Conservation (phyloP, 208 protist genomes). For the Vickermania spadyakhi region DNA sequence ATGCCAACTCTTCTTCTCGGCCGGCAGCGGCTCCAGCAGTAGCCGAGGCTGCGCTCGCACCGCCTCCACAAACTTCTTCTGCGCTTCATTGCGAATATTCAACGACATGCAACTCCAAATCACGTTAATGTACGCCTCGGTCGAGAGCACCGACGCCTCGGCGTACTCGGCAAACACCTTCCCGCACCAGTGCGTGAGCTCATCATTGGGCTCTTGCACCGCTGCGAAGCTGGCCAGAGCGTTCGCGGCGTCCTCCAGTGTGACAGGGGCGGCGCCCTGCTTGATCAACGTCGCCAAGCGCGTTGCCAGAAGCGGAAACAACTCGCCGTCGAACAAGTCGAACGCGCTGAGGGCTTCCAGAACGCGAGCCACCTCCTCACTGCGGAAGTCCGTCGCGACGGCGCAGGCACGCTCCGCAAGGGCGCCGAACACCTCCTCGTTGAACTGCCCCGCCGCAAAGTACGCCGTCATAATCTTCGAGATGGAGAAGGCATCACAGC, state of each 20-base stretch:
- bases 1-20: not conserved
- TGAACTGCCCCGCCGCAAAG: constrained; percentile 46
- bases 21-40: constrained; percentile 9
- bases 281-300: constrained; percentile 47
- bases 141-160: constrained; percentile 23
- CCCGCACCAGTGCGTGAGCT: constrained; percentile 67
- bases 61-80: constrained; percentile 49
- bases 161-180: constrained; percentile 45
- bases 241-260: constrained; percentile 45
- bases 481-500: constrained; percentile 71
- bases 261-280: constrained; percentile 40
- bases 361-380: constrained; percentile 59
- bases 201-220: constrained; percentile 80
- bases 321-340: constrained; percentile 84
- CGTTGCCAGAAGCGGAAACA: constrained; percentile 82
- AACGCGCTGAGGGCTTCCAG: constrained; percentile 71
- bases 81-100: constrained; percentile 75
- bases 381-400: constrained; percentile 58
- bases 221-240: constrained; percentile 81
- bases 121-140: constrained; percentile 35
- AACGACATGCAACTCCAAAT: constrained; percentile 71
- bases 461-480: constrained; percentile 66
- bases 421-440: constrained; percentile 77
- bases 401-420: constrained; percentile 82
- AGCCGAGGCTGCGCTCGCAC: constrained; percentile 22